These are phyloP conservation scores for Aspergillus spinulosporus DNA, from an alignment of 2,329 filamentous ascomycete species.

Conservation along the genomic window DNA sequence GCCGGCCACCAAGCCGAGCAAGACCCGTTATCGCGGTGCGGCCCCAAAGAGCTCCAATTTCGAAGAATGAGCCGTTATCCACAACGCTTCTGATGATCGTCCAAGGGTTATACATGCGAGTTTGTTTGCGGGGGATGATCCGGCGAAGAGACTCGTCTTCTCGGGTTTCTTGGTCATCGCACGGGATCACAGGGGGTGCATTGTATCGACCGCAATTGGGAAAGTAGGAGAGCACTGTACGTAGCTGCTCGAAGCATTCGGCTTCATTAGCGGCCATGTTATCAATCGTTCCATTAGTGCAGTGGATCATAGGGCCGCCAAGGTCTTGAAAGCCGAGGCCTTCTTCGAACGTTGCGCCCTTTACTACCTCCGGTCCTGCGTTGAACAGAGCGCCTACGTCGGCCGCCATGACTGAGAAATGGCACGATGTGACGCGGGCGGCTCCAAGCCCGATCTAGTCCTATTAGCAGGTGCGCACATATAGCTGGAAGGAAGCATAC, in stretches of 20 bases:
- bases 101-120: conserved; percentile 61
- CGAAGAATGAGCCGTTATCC: conserved; percentile 60
- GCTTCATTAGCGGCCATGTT: conserved; percentile 62
- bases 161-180: conserved; percentile 53
- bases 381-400: conserved; percentile 65
- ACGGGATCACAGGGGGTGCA: conserved; percentile 52
- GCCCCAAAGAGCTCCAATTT: conserved; percentile 65
- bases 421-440: conserved; percentile 61
- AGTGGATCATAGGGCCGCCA: conserved; percentile 62
- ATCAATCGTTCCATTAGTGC: conserved; percentile 66
- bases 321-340: conserved; percentile 59
- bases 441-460: conserved; percentile 62
- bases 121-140: conserved; percentile 58
- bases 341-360: conserved; percentile 65
- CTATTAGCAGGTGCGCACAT: conserved; percentile 5
- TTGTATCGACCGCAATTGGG: conserved; percentile 57
- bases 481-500: conserved; percentile 24
- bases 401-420: conserved; percentile 66
- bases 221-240: conserved; percentile 58
- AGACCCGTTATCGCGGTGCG: conserved; percentile 62
- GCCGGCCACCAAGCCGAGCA: conserved; percentile 57
- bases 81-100: conserved; percentile 60
- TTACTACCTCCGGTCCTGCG: conserved; percentile 64
- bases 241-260: conserved; percentile 63
- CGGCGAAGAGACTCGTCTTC: conserved; percentile 52